These are phyloP conservation scores for Eucalyptus cladocalyx DNA, from an alignment of 345 rosid genomes.

Conservation along the genomic window DNA sequence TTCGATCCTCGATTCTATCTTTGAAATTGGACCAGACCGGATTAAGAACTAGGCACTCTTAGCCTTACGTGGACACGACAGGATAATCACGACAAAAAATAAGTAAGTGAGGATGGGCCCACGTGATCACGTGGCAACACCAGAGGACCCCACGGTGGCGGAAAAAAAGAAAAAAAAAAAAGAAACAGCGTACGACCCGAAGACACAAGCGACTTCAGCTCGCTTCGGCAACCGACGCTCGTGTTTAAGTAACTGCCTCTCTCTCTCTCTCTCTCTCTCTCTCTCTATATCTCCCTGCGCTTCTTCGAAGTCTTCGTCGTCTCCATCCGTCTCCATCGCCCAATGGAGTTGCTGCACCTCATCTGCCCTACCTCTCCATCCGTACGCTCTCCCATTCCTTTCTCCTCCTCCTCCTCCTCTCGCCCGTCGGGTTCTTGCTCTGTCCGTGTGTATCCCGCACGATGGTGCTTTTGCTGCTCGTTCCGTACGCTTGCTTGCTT, in stretches of 20 bases:
- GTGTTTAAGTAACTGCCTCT: neutral
- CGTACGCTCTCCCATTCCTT: constrained; percentile 6
- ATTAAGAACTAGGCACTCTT: accelerated
- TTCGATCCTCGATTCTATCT: too few species aligned
- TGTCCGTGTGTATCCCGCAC: neutral
- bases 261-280: neutral
- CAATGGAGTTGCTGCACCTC: constrained; percentile 6
- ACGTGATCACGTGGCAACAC: neutral
- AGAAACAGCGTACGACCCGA: neutral
- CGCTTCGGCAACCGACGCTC: neutral
- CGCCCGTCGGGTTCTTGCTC: neutral
- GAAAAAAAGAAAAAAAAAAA: too few species aligned
- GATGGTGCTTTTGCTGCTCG: neutral
- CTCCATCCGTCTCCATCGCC: neutral
- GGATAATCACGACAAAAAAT: neutral
- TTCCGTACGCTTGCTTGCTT: neutral
- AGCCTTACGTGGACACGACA: neutral
- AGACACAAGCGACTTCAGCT: neutral
- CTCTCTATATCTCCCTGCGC: neutral
- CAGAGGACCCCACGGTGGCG: neutral
- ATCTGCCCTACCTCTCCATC: constrained; percentile 35
- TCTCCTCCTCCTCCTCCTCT: neutral
- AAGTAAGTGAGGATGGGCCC: neutral
- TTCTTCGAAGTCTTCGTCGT: neutral
- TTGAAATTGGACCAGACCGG: accelerated